These are phyloP conservation scores for Catharanthus roseus DNA, from an alignment of 257 asterid species.

Conservation along the genomic window DNA sequence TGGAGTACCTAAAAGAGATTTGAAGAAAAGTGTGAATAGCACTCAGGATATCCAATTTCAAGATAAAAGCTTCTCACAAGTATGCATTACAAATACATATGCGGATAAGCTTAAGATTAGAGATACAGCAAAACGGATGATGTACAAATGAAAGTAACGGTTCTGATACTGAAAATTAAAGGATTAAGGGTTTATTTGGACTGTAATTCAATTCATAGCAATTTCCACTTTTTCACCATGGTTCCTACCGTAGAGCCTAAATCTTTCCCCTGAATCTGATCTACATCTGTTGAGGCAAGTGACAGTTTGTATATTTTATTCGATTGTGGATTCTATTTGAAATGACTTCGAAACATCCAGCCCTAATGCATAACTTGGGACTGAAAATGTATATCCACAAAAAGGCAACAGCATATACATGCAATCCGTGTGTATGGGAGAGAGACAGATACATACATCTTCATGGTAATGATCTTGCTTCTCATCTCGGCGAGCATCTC, in stretches of 20 bases:
- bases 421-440: conserved; percentile 2
- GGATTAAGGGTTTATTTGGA: no score
- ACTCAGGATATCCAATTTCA: background rate
- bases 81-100: no score
- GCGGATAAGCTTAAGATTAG: background rate
- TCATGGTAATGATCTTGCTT: conserved; percentile 49
- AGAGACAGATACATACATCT: conserved; percentile 49
- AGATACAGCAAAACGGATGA: background rate
- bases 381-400: conserved; percentile 4
- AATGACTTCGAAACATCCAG: background rate
- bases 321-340: background rate
- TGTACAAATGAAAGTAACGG: background rate
- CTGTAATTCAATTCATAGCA: no score
- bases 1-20: background rate
- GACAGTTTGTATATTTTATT: background rate
- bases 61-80: background rate
- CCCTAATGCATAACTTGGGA: background rate
- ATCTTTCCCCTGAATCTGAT: background rate
- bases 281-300: background rate
- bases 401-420: background rate
- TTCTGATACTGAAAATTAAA: background rate
- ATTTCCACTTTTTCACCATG: no score
- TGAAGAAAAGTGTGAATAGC: background rate
- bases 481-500: conserved; percentile 26
- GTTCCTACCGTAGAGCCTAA: no score